phyloP scores from a whole-genome alignment of 371 early-diverging fungal genomes.

The Phascolomyces articulosus region DNA sequence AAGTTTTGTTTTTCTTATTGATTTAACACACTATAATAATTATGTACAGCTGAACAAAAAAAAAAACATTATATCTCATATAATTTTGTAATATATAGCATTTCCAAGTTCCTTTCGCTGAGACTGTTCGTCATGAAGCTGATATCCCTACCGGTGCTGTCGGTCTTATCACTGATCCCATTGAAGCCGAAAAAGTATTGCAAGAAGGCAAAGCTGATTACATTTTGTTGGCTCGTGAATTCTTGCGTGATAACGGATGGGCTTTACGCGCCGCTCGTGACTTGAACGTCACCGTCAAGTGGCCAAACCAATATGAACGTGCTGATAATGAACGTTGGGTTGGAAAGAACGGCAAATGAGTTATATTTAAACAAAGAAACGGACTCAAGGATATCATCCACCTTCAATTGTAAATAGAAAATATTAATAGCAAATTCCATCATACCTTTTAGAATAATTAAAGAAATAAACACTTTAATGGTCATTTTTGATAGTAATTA shows the following conservation, averaged over 20 bases:
- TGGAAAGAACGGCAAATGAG: constrained; percentile 10
- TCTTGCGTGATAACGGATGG: constrained; percentile 61
- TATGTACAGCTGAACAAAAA: too few relatives aligned
- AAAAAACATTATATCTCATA: too few relatives aligned
- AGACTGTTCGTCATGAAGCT: constrained; percentile 58
- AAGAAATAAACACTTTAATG: too few relatives aligned
- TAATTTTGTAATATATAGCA: constrained; percentile 4
- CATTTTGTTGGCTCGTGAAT: constrained; percentile 65
- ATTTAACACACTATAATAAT: background rate
- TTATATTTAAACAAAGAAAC: background rate
- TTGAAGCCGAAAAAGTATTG: constrained; percentile 74
- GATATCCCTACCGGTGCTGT: constrained; percentile 72
- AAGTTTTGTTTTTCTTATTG: too few relatives aligned
- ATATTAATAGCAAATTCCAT: background rate
- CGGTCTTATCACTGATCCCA: constrained; percentile 69
- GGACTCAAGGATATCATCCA: background rate
- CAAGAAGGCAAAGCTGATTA: constrained; percentile 70
- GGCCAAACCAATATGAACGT: constrained; percentile 69
- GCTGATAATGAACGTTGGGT: constrained; percentile 27
- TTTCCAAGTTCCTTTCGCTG: constrained; percentile 81
- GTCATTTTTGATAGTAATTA: too few relatives aligned
- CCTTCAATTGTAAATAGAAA: constrained; percentile 3
- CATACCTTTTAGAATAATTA: background rate
- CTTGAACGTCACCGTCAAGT: constrained; percentile 65
- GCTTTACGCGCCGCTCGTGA: constrained; percentile 51